Conservation (phyloP, 805 yeast genomes). For the Candida coquimbonensis region DNA sequence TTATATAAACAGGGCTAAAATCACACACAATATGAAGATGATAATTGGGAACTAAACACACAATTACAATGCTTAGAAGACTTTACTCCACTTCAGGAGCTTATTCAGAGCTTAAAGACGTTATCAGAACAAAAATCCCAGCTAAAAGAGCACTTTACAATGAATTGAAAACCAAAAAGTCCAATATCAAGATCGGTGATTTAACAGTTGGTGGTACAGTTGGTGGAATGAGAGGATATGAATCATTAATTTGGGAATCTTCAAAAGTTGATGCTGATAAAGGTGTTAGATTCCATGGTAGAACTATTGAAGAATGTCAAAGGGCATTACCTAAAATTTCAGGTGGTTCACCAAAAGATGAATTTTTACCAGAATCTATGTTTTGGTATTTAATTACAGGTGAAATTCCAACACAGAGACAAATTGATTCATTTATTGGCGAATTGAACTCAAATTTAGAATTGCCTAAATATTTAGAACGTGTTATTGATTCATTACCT, state of each 20-base stretch:
- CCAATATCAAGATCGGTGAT: conserved; percentile 35
- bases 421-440: conserved; percentile 47
- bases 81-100: conserved; percentile 14
- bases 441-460: conserved; percentile 61
- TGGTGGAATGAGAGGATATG: conserved; percentile 80
- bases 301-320: conserved; percentile 69
- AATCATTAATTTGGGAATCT: conserved; percentile 74
- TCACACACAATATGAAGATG: neutral
- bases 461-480: conserved; percentile 57
- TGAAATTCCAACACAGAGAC: conserved; percentile 54
- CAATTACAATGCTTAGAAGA: conserved; percentile 5
- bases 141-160: conserved; percentile 33
- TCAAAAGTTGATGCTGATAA: conserved; percentile 68
- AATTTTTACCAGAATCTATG: conserved; percentile 61
- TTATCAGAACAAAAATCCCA: conserved; percentile 27
- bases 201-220: conserved; percentile 37
- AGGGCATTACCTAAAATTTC: conserved; percentile 46
- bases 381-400: conserved; percentile 77
- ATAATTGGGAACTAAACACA: too few species aligned
- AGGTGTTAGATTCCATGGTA: conserved; percentile 76
- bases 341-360: conserved; percentile 22
- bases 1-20: neutral
- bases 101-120: neutral
- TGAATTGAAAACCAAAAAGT: conserved; percentile 32
- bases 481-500: conserved; percentile 58